A percentile compares a stretch with the other conserved stretches of the same genome.
Evolutionary conservation across 495 filamentous ascomycete species (phyloP).

Genomic region (Penicillium arizonense): DNA sequence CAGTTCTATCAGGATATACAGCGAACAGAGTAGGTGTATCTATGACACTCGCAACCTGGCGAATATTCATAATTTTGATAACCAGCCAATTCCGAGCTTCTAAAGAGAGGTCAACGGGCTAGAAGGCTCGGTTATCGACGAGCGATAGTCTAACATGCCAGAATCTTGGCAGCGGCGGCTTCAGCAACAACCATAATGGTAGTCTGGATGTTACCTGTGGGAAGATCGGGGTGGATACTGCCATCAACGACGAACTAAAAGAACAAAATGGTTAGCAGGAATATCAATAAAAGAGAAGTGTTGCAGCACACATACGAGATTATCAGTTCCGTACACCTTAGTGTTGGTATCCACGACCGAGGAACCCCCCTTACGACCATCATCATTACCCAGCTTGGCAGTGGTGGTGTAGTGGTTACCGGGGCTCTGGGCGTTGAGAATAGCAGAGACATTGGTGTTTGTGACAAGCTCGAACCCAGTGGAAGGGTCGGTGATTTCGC

Average conservation of each 20-base stretch:
- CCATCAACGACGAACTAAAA: conserved; percentile 35
- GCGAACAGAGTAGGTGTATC: no score
- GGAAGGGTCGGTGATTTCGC: conserved; percentile 54
- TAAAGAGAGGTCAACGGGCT: no score
- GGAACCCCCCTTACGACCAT: conserved; percentile 62
- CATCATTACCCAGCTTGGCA: conserved; percentile 64
- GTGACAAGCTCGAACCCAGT: conserved; percentile 48
- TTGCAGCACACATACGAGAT: conserved; percentile 43
- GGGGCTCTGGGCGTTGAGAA: conserved; percentile 44
- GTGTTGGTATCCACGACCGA: conserved; percentile 69
- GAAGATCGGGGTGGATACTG: conserved; percentile 44
- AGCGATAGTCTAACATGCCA: conserved; percentile 3
- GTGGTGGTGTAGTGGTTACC: conserved; percentile 72
- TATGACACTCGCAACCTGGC: no score
- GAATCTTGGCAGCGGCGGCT: conserved; percentile 37
- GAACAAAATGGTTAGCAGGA: conserved; percentile 1
- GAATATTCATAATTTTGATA: no score
- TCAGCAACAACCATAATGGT: conserved; percentile 46
- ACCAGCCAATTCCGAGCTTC: no score
- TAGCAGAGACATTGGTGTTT: conserved; percentile 54
- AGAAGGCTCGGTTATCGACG: no score
- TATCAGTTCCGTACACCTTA: conserved; percentile 69
- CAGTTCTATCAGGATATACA: no score
- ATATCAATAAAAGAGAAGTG: neutral
- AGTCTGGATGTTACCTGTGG: conserved; percentile 44